Conservation (phyloP, 192 early-diverging fungal genomes). For the Linnemannia schmuckeri region DNA sequence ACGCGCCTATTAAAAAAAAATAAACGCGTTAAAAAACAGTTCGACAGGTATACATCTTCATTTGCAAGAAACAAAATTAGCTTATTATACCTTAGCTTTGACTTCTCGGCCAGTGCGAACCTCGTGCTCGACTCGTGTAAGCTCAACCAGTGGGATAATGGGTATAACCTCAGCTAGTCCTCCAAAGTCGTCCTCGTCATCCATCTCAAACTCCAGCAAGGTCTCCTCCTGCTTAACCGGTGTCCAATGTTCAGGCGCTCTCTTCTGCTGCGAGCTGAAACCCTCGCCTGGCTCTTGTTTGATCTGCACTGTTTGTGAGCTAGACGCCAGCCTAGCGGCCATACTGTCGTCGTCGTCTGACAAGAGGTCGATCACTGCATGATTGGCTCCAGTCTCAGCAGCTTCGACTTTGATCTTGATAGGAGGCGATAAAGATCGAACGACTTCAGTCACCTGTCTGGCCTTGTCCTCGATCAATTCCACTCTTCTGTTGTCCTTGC, state of each 20-base stretch:
- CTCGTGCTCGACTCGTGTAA: constrained; percentile 14
- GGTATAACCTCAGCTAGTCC: not conserved
- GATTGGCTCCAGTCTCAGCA: not conserved
- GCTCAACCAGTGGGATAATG: constrained; percentile 16
- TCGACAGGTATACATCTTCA: not conserved
- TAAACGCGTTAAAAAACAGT: not conserved
- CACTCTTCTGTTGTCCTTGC: not conserved
- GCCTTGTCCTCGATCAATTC: not conserved
- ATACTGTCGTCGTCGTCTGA: constrained; percentile 23
- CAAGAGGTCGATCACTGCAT: constrained; percentile 31
- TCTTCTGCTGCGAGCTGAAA: not conserved
- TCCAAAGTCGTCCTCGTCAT: constrained; percentile 43
- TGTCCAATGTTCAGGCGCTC: not conserved
- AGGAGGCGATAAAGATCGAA: not conserved
- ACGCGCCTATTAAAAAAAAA: constrained; percentile 14
- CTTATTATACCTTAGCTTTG: constrained; percentile 20
- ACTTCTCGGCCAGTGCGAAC: constrained; percentile 18
- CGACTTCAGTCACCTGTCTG: not conserved
- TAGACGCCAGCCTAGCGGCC: not conserved
- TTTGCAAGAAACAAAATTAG: not conserved
- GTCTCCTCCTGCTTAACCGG: constrained; percentile 42
- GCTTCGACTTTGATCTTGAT: constrained; percentile 19
- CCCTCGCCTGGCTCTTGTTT: not conserved
- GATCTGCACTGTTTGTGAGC: not conserved
- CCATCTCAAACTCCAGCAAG: constrained; percentile 48